Evolutionary conservation across 2,329 filamentous ascomycete species (phyloP), one percentile per base, ranked within the genome.

Genomic region (Botryosphaeria dothidea): DNA sequence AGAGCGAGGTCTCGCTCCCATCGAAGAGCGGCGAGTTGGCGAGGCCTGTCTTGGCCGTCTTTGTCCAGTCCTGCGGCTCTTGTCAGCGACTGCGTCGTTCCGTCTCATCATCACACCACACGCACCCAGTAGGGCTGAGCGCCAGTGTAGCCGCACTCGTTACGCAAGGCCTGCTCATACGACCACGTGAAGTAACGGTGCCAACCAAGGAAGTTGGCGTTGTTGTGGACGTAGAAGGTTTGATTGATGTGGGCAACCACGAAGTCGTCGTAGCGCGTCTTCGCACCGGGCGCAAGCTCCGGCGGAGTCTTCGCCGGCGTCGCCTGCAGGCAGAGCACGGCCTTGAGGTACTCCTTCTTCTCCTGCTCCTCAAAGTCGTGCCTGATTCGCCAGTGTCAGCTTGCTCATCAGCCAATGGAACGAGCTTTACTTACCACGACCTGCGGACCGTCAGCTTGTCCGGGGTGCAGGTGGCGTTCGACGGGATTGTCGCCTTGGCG

Each of bases 1-100:
- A 71, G 60, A 77, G 72, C 57, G 79, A 77, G 54, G 80, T 83
- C 19, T 78, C 80, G 67, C 81, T 83, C 51, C 85, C 85, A 68
- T 86, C 84, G 66, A 88, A 86, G 54, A 86, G 71, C 15, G 84
- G 82, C 0, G 84, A 85, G 61, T 80, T 31, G 4, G 31, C 54
- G 6, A 65, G 45, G 2, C 63, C 63, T n/a, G 45, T 65, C 19
- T 25, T 8, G 2, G 63, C 63, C 7, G 63, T 60, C n/a, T 58
- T 60, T 45, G 52, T 49, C 63, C 63, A 65, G 54, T 65, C 54
- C 61, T 85, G 85, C 36, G 27, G 56, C 8, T 17, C 3, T 8
- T 41, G 52, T 27, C 31, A 23, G 52, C 21, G 15, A 11, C n/a
- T 11, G 1, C 19, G 13, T 46, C 23, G 23, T 19, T 5, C 0